These are phyloP conservation scores for Hemisphaericaspora subhashii DNA, from an alignment of 1,139 yeast species.

Conservation along the genomic window DNA sequence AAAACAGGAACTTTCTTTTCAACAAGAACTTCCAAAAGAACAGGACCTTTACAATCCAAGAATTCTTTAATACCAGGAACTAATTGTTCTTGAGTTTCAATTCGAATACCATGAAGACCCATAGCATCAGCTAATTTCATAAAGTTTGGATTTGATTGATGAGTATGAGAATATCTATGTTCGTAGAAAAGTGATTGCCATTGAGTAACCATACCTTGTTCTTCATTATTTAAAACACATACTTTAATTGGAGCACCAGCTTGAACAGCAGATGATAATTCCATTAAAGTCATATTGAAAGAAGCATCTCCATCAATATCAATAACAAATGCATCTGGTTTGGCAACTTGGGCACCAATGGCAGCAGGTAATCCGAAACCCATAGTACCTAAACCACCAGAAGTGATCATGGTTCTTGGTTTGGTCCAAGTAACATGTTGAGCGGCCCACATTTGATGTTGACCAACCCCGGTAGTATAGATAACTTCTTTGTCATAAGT, in stretches of 20 bases:
- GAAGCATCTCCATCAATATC: constrained; percentile 99
- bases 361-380: constrained; percentile 97
- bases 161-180: constrained; percentile 95
- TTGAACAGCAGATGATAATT: constrained; percentile 91
- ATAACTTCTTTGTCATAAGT: constrained; percentile 72
- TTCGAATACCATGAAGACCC: constrained; percentile 84
- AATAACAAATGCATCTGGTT: constrained; percentile 90
- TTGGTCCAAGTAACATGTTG: constrained; percentile 92
- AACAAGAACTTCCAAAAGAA: constrained; percentile 83
- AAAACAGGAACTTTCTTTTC: constrained; percentile 97
- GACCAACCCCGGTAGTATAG: constrained; percentile 97
- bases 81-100: constrained; percentile 64
- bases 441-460: constrained; percentile 99
- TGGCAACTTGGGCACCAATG: constrained; percentile 96
- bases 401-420: constrained; percentile 91
- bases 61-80: constrained; percentile 64
- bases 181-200: constrained; percentile 98
- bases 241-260: constrained; percentile 88
- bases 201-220: constrained; percentile 99
- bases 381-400: constrained; percentile 99
- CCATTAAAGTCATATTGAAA: constrained; percentile 94
- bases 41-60: constrained; percentile 78
- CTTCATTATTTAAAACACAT: constrained; percentile 90
- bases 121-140: constrained; percentile 90
- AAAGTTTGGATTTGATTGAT: constrained; percentile 91